Conservation (phyloP, 2,329 filamentous ascomycete genomes). For the Pleomassaria siparia region DNA sequence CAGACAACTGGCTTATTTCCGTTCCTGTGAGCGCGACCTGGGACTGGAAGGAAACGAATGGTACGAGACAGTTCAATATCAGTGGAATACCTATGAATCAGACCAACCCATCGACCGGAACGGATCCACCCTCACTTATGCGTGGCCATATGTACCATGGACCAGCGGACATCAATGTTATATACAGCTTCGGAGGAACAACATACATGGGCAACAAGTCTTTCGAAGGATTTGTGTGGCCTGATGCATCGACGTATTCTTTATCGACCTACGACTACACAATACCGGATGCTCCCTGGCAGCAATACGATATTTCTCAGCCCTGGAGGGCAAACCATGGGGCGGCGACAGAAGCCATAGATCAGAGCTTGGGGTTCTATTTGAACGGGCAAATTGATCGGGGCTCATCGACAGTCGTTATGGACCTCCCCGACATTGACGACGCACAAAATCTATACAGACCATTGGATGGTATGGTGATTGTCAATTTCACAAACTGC, state of each 20-base stretch:
- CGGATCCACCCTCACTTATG: conserved; percentile 20
- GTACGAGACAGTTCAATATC: too few species aligned
- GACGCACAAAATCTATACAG: conserved; percentile 17
- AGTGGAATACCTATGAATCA: conserved; percentile 18
- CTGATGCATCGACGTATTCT: conserved; percentile 18
- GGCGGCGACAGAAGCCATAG: conserved; percentile 41
- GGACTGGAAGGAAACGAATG: conserved; percentile 26
- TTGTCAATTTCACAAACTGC: conserved; percentile 41
- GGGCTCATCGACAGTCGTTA: conserved; percentile 29
- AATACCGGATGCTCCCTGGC: conserved; percentile 15
- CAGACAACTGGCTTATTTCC: conserved; percentile 23
- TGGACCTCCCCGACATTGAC: conserved; percentile 14
- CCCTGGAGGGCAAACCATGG: conserved; percentile 37
- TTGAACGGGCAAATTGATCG: conserved; percentile 44
- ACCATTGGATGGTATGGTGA: conserved; percentile 43
- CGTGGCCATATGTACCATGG: conserved; percentile 29
- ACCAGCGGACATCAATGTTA: conserved; percentile 11
- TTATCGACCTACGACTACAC: conserved; percentile 21
- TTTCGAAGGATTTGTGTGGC: conserved; percentile 14
- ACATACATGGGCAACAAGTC: conserved; percentile 22
- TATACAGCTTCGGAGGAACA: conserved; percentile 23
- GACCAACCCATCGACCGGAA: conserved; percentile 20
- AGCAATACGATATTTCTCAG: conserved; percentile 17
- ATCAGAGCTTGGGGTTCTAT: conserved; percentile 43
- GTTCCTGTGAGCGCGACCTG: conserved; percentile 20